Percentiles rank a stretch among this genome's conserved stretches.
These are phyloP conservation scores for Venturia asperata DNA, from an alignment of 2,329 filamentous ascomycete species.

Conservation along the genomic window DNA sequence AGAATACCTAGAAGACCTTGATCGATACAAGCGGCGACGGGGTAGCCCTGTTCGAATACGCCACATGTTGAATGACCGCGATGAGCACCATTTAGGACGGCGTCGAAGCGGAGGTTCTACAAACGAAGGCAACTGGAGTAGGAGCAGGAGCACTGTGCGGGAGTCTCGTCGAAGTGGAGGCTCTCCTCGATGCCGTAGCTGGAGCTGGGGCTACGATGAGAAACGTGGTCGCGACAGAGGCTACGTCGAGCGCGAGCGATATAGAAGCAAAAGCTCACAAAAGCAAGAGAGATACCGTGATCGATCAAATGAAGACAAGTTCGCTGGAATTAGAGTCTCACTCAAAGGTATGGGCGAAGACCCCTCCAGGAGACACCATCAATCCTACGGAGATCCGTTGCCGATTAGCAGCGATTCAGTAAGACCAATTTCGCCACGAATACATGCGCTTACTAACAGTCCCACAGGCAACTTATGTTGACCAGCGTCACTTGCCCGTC, in stretches of 20 bases:
- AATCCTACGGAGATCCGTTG: background rate
- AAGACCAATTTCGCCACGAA: background rate
- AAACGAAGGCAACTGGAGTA: background rate
- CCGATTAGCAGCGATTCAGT: background rate
- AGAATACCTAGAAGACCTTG: background rate
- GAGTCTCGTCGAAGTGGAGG: background rate
- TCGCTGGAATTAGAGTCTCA: background rate
- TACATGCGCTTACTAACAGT: background rate
- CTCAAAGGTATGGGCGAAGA: background rate
- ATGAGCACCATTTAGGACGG: background rate
- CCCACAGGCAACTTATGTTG: background rate
- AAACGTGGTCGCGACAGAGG: background rate
- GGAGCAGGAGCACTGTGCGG: background rate
- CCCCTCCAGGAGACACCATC: background rate
- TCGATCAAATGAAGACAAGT: background rate
- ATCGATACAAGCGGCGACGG: background rate
- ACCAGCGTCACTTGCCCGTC: background rate
- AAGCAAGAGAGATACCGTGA: background rate
- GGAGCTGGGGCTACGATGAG: background rate
- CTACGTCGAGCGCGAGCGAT: background rate
- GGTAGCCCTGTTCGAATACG: background rate
- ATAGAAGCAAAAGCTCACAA: background rate
- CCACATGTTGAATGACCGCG: background rate
- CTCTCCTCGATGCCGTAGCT: background rate
- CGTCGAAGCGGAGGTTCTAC: background rate